Percentiles rank a stretch among this genome's conserved stretches.
Conservation (phyloP, 345 rosid genomes). For the Hibiscus mutabilis region DNA sequence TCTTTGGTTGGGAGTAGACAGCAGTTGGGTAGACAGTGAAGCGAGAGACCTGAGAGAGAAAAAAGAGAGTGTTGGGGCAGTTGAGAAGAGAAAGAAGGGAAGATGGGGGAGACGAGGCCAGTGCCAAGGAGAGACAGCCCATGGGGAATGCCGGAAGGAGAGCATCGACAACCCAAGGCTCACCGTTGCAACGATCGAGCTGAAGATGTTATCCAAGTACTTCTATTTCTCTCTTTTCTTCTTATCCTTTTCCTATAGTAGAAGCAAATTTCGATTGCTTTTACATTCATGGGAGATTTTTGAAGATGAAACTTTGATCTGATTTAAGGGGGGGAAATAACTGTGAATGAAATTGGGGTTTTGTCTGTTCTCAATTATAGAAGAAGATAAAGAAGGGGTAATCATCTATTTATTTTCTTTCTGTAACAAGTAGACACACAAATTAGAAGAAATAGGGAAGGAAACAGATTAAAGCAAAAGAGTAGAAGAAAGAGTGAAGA, state of each 20-base stretch:
- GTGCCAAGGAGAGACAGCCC: conserved; percentile 95
- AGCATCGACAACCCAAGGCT: conserved; percentile 70
- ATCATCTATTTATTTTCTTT: too few species aligned
- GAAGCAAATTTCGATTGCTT: too few species aligned
- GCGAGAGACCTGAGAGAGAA: neutral
- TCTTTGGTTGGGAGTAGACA: too few species aligned
- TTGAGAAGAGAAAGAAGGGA: neutral
- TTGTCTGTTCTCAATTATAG: too few species aligned
- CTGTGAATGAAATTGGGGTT: neutral
- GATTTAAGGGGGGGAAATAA: neutral
- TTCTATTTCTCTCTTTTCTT: neutral
- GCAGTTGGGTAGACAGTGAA: too few species aligned
- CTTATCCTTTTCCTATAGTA: neutral
- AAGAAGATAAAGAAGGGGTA: too few species aligned
- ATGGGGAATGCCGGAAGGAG: conserved; percentile 74
- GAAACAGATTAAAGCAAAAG: too few species aligned
- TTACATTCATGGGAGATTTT: neutral
- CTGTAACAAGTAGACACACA: too few species aligned
- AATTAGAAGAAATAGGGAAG: too few species aligned
- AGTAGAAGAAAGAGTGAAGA: too few species aligned
- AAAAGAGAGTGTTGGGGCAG: too few species aligned
- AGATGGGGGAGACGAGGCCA: conserved; percentile 76
- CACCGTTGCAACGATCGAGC: conserved; percentile 97
- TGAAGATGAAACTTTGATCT: neutral
- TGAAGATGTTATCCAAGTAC: conserved; percentile 84